Evolutionary conservation across 805 yeast genomes (phyloP), one percentile per base, ranked within the genome.

Genomic region (Teunomyces cretensis): DNA sequence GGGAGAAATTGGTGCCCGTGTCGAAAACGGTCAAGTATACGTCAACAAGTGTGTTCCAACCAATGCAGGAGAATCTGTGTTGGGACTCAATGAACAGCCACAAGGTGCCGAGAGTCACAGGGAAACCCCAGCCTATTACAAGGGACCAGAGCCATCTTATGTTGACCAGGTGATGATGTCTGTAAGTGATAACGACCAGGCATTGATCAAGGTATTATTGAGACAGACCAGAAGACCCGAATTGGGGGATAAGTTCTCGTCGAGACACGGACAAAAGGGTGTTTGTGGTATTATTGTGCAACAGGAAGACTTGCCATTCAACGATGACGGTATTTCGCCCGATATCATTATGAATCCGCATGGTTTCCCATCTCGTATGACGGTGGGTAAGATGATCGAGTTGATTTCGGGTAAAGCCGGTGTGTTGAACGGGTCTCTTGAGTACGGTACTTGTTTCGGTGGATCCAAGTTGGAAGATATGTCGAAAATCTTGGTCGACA

Each of bases 361-460:
- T 66, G 99, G 97, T 73, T 94, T 92, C 84, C 99, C 99, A 51
- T 92, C 98, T 30, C 96, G 99, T 79, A 94, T 94, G 99, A 94
- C 99, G 32, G 98, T 94, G 14, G 99, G 99, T 48, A 94, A 94
- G 68, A 92, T 94, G 98, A 82, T 94, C 54, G 99, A 94, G 67
- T 76, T 92, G 50, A 86, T 94, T 17, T 86, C 96, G 27, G 99
- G 99, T 55, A 94, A 94, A 62, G 99, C 98, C 0, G 99, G 99
- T 64, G 97, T 94, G 32, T 69, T 94, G 55, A 86, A 88, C 56
- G 99, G 99, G 3, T 61, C 87, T 2, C 72, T 94, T 48, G 96
- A 94, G 64, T 94, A 94, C 57, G 99, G 99, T 58, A 94, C 99
- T 0, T 94, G 98, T 72, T 94, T 94, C 63, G 99, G 99, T 39